These are phyloP conservation scores for Mycena polygramma DNA, from an alignment of 768 basidiomycete species.

Conservation along the genomic window DNA sequence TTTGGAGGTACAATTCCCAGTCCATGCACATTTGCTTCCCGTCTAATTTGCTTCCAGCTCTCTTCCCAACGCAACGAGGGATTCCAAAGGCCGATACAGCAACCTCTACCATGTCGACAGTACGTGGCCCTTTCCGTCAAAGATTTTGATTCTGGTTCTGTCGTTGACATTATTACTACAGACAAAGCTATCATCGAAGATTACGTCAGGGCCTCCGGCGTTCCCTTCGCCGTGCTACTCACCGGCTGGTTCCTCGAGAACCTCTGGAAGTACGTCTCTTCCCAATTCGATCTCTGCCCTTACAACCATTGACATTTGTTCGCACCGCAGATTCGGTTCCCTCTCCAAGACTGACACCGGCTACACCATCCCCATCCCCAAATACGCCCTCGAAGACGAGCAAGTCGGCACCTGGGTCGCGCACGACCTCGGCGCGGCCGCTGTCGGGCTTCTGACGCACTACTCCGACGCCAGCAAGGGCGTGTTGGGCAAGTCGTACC, in stretches of 20 bases:
- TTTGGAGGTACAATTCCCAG: constrained; percentile 31
- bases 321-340: constrained; percentile 8
- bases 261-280: too few species aligned
- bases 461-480: too few species aligned
- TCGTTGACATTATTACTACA: too few species aligned
- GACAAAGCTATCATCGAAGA: too few species aligned
- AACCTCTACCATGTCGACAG: constrained; percentile 7
- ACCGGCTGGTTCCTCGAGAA: too few species aligned
- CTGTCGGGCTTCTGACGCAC: too few species aligned
- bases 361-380: constrained; percentile 16
- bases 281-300: too few species aligned
- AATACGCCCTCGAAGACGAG: not conserved
- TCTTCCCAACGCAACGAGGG: not conserved
- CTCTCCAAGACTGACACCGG: constrained; percentile 26
- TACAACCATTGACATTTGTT: not conserved
- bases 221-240: too few species aligned
- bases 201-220: too few species aligned
- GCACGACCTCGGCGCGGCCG: constrained; percentile 33
- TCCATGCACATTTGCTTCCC: too few species aligned
- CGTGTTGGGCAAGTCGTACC: too few species aligned
- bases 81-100: not conserved
- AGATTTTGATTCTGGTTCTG: too few species aligned
- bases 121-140: not conserved
- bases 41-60: not conserved
- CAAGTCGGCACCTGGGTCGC: constrained; percentile 30